A percentile compares a stretch with the other conserved stretches of the same genome.
phyloP scores from a whole-genome alignment of 805 yeast species.

The Barnettozyma populi region DNA sequence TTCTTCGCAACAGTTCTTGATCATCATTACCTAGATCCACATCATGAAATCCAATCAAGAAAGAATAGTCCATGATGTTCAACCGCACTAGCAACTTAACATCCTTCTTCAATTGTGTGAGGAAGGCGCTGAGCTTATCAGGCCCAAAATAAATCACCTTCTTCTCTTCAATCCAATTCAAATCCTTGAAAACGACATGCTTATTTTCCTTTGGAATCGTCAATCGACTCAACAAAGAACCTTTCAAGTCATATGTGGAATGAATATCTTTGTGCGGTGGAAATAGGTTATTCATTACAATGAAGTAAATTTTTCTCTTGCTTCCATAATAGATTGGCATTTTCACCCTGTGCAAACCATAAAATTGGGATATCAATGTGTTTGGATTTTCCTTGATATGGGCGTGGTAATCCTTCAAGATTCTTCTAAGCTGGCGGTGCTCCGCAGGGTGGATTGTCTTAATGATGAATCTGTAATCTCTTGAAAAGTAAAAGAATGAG shows the following conservation, averaged over 20 bases:
- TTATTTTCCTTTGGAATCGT: conserved; percentile 36
- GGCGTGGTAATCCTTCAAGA: conserved; percentile 67
- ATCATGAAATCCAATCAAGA: conserved; percentile 85
- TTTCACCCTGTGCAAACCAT: conserved; percentile 90
- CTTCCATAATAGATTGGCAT: conserved; percentile 54
- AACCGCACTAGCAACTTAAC: conserved; percentile 64
- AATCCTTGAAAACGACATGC: conserved; percentile 66
- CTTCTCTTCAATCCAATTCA: conserved; percentile 74
- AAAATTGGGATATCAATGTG: conserved; percentile 89
- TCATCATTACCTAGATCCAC: conserved; percentile 48
- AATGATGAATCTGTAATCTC: conserved; percentile 91
- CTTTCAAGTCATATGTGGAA: conserved; percentile 84
- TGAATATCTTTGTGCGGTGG: conserved; percentile 91
- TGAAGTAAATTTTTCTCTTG: conserved; percentile 77
- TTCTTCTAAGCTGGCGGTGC: conserved; percentile 72
- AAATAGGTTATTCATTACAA: conserved; percentile 95
- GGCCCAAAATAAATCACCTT: conserved; percentile 75
- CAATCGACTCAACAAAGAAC: conserved; percentile 79
- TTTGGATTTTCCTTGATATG: conserved; percentile 83
- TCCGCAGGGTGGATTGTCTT: conserved; percentile 94
- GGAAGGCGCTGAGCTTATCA: conserved; percentile 48
- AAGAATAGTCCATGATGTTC: conserved; percentile 94
- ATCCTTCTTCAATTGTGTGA: conserved; percentile 70
- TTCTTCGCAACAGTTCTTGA: conserved; percentile 26
- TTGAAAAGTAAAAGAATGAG: conserved; percentile 88